Percentiles rank a stretch among this genome's conserved stretches.
phyloP scores from a whole-genome alignment of 2,329 filamentous ascomycete species.

The Fusarium papillatum region DNA sequence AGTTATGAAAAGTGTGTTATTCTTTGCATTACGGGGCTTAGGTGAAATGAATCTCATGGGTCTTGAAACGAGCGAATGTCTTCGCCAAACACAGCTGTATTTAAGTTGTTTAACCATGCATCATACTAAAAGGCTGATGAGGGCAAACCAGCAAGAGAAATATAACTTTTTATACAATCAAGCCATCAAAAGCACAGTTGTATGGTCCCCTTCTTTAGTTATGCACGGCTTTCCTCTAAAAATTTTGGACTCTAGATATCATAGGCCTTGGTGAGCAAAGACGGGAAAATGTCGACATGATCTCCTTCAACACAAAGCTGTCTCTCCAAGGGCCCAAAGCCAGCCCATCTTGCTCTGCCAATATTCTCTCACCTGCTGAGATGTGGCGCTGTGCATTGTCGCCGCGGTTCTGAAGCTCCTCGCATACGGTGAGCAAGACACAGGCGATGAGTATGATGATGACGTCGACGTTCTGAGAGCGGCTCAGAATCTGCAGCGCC shows the following conservation, averaged over 20 bases:
- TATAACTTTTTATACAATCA: too few species aligned
- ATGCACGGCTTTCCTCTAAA: not conserved
- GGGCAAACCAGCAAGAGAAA: too few species aligned
- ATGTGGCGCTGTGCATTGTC: not conserved
- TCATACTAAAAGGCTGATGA: too few species aligned
- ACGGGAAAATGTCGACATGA: not conserved
- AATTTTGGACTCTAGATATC: not conserved
- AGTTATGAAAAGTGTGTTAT: too few species aligned
- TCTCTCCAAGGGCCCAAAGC: not conserved
- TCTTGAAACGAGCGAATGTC: too few species aligned
- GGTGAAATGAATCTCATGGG: too few species aligned
- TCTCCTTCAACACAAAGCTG: not conserved
- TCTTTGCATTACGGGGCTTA: too few species aligned
- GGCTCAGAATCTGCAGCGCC: not conserved
- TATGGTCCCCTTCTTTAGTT: not conserved
- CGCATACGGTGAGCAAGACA: not conserved
- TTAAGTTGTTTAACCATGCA: too few species aligned
- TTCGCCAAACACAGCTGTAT: too few species aligned
- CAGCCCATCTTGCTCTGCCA: not conserved
- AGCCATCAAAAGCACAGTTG: too few species aligned
- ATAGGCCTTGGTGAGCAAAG: not conserved
- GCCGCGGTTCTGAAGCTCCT: not conserved
- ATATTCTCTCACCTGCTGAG: not conserved
- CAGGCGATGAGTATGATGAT: not conserved
- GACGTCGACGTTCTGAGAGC: not conserved